phyloP scores from a whole-genome alignment of 139 green algal species.

The Volvox reticuliferus region DNA sequence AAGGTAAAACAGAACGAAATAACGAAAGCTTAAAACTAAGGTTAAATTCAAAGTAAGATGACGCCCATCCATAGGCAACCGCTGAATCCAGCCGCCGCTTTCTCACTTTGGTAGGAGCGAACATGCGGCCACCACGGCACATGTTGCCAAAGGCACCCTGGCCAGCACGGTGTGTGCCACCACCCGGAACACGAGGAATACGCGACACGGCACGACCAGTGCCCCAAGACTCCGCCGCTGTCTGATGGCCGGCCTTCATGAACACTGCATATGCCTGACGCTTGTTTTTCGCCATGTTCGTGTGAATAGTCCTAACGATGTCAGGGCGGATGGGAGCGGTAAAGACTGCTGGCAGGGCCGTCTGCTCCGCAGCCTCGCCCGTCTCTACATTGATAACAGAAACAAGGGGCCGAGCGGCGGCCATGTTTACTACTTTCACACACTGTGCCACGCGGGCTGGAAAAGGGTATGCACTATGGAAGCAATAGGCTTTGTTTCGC shows the following conservation, averaged over 20 bases:
- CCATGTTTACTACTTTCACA: constrained; percentile 62
- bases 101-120: constrained; percentile 93
- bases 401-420: constrained; percentile 88
- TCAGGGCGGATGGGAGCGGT: constrained; percentile 92
- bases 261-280: constrained; percentile 97
- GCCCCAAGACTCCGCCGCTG: constrained; percentile 98
- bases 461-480: not conserved
- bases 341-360: constrained; percentile 92
- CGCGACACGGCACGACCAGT: constrained; percentile 98
- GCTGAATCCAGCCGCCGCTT: not conserved
- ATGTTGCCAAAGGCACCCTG: constrained; percentile 99
- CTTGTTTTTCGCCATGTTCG: constrained; percentile 96
- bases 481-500: too few relatives aligned
- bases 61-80: not conserved
- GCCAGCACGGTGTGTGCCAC: constrained; percentile 91
- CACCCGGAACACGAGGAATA: constrained; percentile 98
- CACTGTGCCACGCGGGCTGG: constrained; percentile 14
- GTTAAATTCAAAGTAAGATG: too few relatives aligned
- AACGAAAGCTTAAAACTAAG: too few relatives aligned
- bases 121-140: constrained; percentile 99
- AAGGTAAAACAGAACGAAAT: too few relatives aligned
- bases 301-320: constrained; percentile 94
- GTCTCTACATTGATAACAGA: constrained; percentile 83
- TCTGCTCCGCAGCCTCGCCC: constrained; percentile 78
- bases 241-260: constrained; percentile 95